phyloP scores from a whole-genome alignment of 805 yeast species.

The Myxozyma nipponensis region DNA sequence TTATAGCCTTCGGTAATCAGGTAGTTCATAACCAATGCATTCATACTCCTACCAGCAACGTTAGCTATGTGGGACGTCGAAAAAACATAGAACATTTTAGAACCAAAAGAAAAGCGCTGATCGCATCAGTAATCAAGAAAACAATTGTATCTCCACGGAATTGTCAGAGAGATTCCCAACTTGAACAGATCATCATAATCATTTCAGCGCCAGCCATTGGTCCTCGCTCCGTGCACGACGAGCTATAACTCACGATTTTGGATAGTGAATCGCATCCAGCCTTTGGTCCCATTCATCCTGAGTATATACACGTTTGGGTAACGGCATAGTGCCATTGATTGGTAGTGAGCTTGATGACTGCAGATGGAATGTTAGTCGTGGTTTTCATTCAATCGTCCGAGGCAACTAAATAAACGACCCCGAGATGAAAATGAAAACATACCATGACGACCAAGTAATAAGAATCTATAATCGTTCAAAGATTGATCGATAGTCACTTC shows the following conservation, averaged over 20 bases:
- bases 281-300: constrained; percentile 34
- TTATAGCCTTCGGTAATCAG: constrained; percentile 75
- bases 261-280: constrained; percentile 28
- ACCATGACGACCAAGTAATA: neutral
- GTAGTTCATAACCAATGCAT: constrained; percentile 62
- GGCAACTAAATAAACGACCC: no score
- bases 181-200: constrained; percentile 24
- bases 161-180: constrained; percentile 34
- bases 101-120: neutral
- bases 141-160: constrained; percentile 23
- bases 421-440: no score
- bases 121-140: constrained; percentile 25
- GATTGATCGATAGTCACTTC: no score
- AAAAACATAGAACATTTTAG: neutral
- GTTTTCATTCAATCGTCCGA: neutral
- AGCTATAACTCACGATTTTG: constrained; percentile 24
- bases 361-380: neutral
- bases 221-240: neutral
- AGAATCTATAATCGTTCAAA: no score
- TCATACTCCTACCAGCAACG: constrained; percentile 36
- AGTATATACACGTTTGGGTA: constrained; percentile 19
- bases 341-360: neutral
- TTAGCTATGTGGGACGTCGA: neutral
- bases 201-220: neutral
- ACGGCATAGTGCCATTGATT: neutral